These are phyloP conservation scores for Emergomyces pasteurianus DNA, from an alignment of 2,329 filamentous ascomycete species.

Conservation along the genomic window DNA sequence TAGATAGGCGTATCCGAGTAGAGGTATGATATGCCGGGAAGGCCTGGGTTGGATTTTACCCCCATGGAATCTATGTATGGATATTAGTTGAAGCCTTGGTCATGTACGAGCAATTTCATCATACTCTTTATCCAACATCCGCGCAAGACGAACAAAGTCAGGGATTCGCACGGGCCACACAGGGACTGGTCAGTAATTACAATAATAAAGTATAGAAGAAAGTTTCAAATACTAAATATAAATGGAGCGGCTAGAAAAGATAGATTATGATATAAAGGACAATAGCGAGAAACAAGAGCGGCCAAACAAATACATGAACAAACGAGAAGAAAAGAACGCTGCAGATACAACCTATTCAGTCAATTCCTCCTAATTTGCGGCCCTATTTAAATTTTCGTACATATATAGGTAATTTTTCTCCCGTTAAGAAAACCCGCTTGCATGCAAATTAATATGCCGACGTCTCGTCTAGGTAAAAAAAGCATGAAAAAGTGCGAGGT, in stretches of 20 bases:
- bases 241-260: neutral
- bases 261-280: neutral
- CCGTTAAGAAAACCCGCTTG: neutral
- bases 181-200: constrained; percentile 9
- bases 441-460: neutral
- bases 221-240: neutral
- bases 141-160: neutral
- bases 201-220: neutral
- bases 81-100: neutral
- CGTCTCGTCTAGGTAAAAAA: neutral
- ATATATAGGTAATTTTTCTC: neutral
- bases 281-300: neutral
- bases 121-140: neutral
- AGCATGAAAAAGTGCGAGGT: neutral
- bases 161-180: constrained; percentile 8
- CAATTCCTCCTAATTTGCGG: constrained; percentile 9
- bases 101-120: neutral
- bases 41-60: neutral
- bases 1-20: neutral
- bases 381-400: neutral
- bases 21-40: neutral
- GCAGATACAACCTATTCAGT: constrained; percentile 9
- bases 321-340: neutral
- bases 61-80: neutral
- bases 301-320: neutral